Evolutionary conservation across 208 protist genomes (phyloP), one percentile per base, ranked within the genome.

Genomic region (Acanthamoeba sp.): DNA sequence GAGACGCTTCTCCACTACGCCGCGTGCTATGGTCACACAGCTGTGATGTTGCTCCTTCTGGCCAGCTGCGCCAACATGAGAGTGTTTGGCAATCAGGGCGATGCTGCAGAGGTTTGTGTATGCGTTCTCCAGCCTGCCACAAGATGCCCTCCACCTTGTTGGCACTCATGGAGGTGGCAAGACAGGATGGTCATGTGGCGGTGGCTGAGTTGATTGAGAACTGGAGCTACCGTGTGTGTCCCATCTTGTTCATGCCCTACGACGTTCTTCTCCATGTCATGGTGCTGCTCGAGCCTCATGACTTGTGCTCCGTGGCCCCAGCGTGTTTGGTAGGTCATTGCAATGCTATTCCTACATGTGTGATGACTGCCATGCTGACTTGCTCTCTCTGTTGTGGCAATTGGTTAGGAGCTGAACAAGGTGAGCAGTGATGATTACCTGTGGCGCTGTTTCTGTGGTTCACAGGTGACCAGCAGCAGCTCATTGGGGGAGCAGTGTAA

Each of bases 31-130:
- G 78, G 78, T 9, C 36, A 87, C 27, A 4, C 40, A 16, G 78
- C 78, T 24, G 78, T 87, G 38, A 40, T 87, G 78, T 40, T 18
- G 40, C 78, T 87, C 29, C 78, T 87, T 9, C 42, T 87, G 16
- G 36, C 40, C 12, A 14, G 20, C 27, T 1, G 42, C 10, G 42
- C 78, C 78, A 32, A 76, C 36, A 22, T 32, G 4, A 9, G 0
- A 4, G 6, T 27, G 32, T 20, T 42, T 1, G 42, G 34, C 66
- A 76, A 20, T 10, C 18, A 76, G 6, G n/a, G n/a, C 34, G 32
- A 76, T 27, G 34, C 66, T 9, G 66, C 66, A n/a, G 36, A 42
- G 62, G 62, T 71, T 18, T 0, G n/a, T 12, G 2, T 34, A 12
- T 55, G 50, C 12, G 18, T 55, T 55, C 50, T 24, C n/a, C n/a